Evolutionary conservation across 192 early-diverging fungal species (phyloP).

Genomic region (Powellomyces hirtus): DNA sequence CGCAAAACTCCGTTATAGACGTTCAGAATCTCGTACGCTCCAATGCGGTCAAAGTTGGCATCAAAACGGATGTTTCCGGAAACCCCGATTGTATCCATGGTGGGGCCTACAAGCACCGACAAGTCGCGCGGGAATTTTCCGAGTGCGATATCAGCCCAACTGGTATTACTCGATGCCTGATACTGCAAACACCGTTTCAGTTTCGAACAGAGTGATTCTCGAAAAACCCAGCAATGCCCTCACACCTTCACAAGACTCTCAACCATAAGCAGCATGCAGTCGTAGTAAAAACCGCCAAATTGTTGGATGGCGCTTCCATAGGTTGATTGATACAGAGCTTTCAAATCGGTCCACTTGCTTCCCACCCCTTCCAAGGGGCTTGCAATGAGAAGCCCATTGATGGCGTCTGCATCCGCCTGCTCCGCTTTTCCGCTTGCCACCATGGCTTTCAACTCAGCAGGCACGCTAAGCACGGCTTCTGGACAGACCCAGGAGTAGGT

Average conservation of each 20-base stretch:
- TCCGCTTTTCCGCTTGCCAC: background rate
- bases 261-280: background rate
- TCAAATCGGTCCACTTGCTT: background rate
- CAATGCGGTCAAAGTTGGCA: slow-evolving; percentile 15
- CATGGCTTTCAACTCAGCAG: background rate
- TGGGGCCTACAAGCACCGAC: background rate
- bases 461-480: background rate
- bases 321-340: background rate
- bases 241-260: background rate
- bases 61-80: slow-evolving; percentile 7
- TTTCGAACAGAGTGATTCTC: background rate
- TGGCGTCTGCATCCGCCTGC: background rate
- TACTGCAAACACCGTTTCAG: background rate
- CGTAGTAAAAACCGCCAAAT: slow-evolving; percentile 2
- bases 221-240: background rate
- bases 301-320: background rate
- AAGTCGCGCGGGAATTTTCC: slow-evolving; percentile 4
- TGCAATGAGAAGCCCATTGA: slow-evolving; percentile 1
- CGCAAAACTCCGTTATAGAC: background rate
- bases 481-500: background rate
- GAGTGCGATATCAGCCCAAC: slow-evolving; percentile 1
- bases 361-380: background rate
- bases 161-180: background rate
- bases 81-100: background rate
- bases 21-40: slow-evolving; percentile 3